Conservation (phyloP, 306 rosid genomes). For the Cajanus cajan region DNA sequence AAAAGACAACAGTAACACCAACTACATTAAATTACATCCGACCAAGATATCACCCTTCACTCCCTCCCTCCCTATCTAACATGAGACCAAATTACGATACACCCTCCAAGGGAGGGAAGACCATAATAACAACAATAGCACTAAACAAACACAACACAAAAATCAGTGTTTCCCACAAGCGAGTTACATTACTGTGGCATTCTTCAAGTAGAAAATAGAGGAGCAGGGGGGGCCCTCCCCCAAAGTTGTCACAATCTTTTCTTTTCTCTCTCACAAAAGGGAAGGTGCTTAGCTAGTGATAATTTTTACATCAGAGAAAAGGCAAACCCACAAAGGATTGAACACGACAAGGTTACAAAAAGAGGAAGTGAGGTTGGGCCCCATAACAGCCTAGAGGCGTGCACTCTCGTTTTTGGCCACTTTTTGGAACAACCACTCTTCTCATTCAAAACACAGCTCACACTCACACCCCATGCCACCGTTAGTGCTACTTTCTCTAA, state of each 20-base stretch:
- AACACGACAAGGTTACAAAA: slow-evolving; percentile 57
- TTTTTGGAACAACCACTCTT: slow-evolving; percentile 42
- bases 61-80: background rate
- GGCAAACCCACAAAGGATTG: slow-evolving; percentile 46
- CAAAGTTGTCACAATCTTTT: slow-evolving; percentile 29
- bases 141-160: background rate
- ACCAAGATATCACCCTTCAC: slow-evolving; percentile 32
- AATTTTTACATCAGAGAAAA: slow-evolving; percentile 42
- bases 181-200: slow-evolving; percentile 13
- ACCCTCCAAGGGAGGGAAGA: background rate
- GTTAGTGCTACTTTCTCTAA: slow-evolving; percentile 65
- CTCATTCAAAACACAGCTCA: slow-evolving; percentile 52
- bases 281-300: slow-evolving; percentile 45
- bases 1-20: slow-evolving; percentile 56
- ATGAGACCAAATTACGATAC: slow-evolving; percentile 12
- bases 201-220: slow-evolving; percentile 7
- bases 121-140: background rate
- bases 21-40: slow-evolving; percentile 45
- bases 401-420: slow-evolving; percentile 43
- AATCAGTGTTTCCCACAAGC: slow-evolving; percentile 20
- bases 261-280: slow-evolving; percentile 12
- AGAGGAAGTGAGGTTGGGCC: slow-evolving; percentile 49
- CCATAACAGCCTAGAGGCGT: slow-evolving; percentile 54
- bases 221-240: slow-evolving; percentile 13
- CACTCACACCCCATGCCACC: slow-evolving; percentile 47